Evolutionary conservation across 1,284 basidiomycete genomes (phyloP), one percentile per base, ranked within the genome.

Genomic region (Leucoagaricus sp.): DNA sequence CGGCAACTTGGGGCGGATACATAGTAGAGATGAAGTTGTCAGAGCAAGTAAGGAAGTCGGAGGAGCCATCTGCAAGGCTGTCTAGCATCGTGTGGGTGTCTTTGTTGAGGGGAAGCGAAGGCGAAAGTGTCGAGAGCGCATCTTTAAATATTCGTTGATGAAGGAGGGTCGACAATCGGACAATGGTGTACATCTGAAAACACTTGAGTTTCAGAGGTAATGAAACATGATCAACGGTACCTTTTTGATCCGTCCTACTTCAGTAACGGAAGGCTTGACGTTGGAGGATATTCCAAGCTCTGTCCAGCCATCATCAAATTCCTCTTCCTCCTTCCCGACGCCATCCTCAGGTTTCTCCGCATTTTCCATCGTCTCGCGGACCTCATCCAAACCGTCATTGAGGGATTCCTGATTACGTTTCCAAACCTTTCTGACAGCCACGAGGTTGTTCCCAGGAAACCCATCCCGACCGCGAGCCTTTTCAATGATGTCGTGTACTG

Each of bases 1-100:
- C 63, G 0, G 65, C 63, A 54, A 83, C 75, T 64, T 90, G 88
- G 1, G 87, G 85, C 0, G 81, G 63, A 66, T 90, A 86, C 38
- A 88, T 70, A 1, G 84, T 72, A 12, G 84, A 75, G 25, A 86
- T 79, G 47, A 91, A 72, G 42, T 91, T 86, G 64, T 91, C 89
- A 13, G 79, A 77, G 9, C 78, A 70, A 17, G 77, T 71, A 23
- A 85, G 71, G 12, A 90, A 76, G 6, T 72, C 64, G 13, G 77
- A 70, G 7, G 87, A 89, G 15, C 72, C 71, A 1, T 66, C 42
- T 4, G 81, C 75, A 5, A 90, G 72, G n/a, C 64, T 56, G 65
- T 89, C 86, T 15, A 87, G 68, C 2, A 72, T 57, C 17, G 55
- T 19, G 36, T 70, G 63, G 45, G 60, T 49, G 55, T 61, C 58